A percentile compares a stretch with the other conserved stretches of the same genome.
Conservation (phyloP, 768 basidiomycete genomes). For the Boletellus emodensis region DNA sequence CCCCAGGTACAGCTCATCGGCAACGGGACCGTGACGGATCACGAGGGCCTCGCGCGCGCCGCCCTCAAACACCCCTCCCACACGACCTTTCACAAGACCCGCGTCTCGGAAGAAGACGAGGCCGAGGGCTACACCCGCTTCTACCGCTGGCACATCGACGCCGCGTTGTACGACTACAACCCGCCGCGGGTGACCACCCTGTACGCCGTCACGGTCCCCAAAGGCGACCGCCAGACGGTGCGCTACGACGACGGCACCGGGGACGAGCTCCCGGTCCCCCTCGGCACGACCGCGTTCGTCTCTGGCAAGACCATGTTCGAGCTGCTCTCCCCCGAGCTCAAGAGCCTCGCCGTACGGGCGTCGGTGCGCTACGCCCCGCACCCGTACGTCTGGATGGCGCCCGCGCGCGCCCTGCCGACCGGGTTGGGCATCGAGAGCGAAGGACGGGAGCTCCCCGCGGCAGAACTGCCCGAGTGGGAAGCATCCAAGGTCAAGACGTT, state of each 20-base stretch:
- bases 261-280: constrained; percentile 75
- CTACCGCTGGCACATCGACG: constrained; percentile 93
- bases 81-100: constrained; percentile 82
- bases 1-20: constrained; percentile 93
- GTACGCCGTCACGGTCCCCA: constrained; percentile 71
- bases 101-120: constrained; percentile 69
- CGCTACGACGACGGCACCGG: constrained; percentile 86
- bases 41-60: constrained; percentile 75
- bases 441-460: constrained; percentile 59
- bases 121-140: constrained; percentile 77
- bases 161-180: constrained; percentile 71
- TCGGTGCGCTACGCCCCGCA: constrained; percentile 80
- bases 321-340: constrained; percentile 61
- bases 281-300: constrained; percentile 84
- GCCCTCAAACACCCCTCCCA: constrained; percentile 85
- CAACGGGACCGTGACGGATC: constrained; percentile 74
- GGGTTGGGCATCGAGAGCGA: constrained; percentile 83
- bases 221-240: constrained; percentile 57
- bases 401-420: constrained; percentile 66
- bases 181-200: constrained; percentile 85
- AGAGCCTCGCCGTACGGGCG: constrained; percentile 76
- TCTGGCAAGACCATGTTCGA: constrained; percentile 84
- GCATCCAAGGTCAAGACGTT: constrained; percentile 69
- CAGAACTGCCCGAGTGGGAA: constrained; percentile 79
- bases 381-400: constrained; percentile 89